Evolutionary conservation across 768 basidiomycete genomes (phyloP), one percentile per base, ranked within the genome.

Genomic region (Sporobolomyces roseus): DNA sequence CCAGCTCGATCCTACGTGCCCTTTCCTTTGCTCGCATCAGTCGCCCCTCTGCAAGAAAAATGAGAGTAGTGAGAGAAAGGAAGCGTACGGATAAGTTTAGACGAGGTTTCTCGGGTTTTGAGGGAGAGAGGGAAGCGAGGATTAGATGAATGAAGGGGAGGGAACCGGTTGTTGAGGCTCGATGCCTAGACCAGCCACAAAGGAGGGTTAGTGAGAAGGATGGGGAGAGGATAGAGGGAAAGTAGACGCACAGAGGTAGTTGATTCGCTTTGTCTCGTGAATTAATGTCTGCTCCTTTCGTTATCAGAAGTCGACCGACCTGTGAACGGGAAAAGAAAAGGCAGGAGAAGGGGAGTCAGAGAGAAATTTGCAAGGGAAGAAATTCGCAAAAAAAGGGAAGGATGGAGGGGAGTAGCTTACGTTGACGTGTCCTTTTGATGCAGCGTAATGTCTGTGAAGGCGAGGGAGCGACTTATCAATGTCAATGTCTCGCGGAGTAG

Each of bases 131-230:
- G 85, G 86, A 75, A 84, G 85, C n/a, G 59, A 98, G 78, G n/a
- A 99, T 83, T 49, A 99, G 81, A 33, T 83, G 84, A 63, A 98
- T 85, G 78, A 98, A 94, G 10, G 90, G 90, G 14, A 86, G 85
- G 29, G 92, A 91, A 36, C 96, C 96, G 19, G 90, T 97, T 10
- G 96, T 93, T 16, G 93, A 91, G 53, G 96, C 96, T 68, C 96
- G 88, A 80, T 99, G 96, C 59, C 91, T 93, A 32, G 30, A 54
- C 68, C 69, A 73, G 68, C 61, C 41, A 19, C 36, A 12, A 27
- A 41, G 12, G 36, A 59, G 7, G 9, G 32, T 17, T n/a, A 30
- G 33, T 14, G 21, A 46, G 45, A 23, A 21, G 45, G 21, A 46
- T 13, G 13, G 45, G 23, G 45, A 7, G 21, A 23, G 45, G 23